These are phyloP conservation scores for Bidens hawaiensis DNA, from an alignment of 140 eudicot species.

Conservation along the genomic window DNA sequence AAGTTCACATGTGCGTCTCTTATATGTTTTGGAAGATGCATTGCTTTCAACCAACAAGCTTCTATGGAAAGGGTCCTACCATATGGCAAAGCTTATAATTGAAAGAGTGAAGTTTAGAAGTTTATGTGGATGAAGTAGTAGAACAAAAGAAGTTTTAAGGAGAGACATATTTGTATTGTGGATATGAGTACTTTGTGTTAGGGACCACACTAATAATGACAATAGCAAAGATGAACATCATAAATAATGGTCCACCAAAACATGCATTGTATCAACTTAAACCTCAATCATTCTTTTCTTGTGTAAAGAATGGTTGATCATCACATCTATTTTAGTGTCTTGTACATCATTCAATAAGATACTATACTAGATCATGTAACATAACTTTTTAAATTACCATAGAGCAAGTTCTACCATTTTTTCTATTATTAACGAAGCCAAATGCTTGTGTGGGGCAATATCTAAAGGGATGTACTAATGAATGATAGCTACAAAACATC, in stretches of 20 bases:
- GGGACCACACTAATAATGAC: constrained; percentile 47
- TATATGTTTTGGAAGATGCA: constrained; percentile 34
- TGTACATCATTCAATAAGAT: neutral
- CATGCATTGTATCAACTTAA: constrained; percentile 31
- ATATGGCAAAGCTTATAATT: constrained; percentile 27
- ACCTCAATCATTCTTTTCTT: constrained; percentile 21
- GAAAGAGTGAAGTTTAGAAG: constrained; percentile 27
- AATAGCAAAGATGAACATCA: constrained; percentile 33
- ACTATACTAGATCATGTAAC: neutral
- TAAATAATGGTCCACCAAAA: constrained; percentile 41
- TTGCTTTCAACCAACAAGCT: constrained; percentile 30
- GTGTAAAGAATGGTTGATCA: constrained; percentile 6
- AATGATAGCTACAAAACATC: constrained; percentile 24
- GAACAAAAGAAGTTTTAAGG: constrained; percentile 36
- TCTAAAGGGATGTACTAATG: constrained; percentile 22
- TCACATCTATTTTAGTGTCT: neutral
- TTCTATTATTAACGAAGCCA: constrained; percentile 19
- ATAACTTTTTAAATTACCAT: constrained; percentile 5
- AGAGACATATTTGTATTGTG: constrained; percentile 32
- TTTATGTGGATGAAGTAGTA: constrained; percentile 43
- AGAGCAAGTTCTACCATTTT: constrained; percentile 8
- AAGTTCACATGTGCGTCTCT: constrained; percentile 37
- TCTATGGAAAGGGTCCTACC: constrained; percentile 36
- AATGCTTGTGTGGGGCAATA: constrained; percentile 31
- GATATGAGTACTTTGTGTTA: constrained; percentile 32